Base-by-base conservation (phyloP, 352 stramenopile genomes). In the Globisporangium canariense region DNA sequence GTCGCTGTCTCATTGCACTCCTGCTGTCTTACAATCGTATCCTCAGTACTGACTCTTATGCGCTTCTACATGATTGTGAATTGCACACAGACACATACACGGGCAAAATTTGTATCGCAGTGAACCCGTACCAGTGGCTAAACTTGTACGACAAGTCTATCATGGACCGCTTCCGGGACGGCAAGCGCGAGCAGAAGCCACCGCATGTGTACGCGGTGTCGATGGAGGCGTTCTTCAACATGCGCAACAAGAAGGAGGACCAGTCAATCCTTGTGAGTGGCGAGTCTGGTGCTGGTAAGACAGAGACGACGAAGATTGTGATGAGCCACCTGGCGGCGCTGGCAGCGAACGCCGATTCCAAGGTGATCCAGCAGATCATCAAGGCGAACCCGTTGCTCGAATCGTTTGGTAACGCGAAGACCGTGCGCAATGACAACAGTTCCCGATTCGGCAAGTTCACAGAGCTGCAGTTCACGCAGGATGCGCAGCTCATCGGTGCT, bases 281-380 rank as follows among this genome's bases (percentile, higher is more conserved):
- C 38, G 96, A 99, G 70, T 97, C 86, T 13, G 96, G 96, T 50
- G 95, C 96, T 34, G 96, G 96, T 56, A 99, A 99, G 74, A 99
- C 96, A 0, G 94, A 98, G 76, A 98, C 96, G 11, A 98, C 96
- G 18, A 99, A 98, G 76, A 97, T 98, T 66, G 88, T 98, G 56
- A 97, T 98, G 87, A 93, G 86, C 54, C 95, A 98, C 68, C 75
- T 99, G 46, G 91, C 92, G 0, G 86, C 86, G 61, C 52, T 97
- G 49, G 83, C 84, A 25, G 76, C 81, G n/a, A 92, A 93, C 51
- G 78, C 75, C 32, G 89, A 90, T 60, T 91, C 83, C 10, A 90
- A 94, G 62, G 85, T 98, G 53, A 97, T 98, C 67, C 85, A 98
- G 70, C 90, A 97, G 74, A 97, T 99, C 60, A 92, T 99, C 46